Evolutionary conservation across 768 basidiomycete genomes (phyloP).

Genomic region (Trametes villosa): DNA sequence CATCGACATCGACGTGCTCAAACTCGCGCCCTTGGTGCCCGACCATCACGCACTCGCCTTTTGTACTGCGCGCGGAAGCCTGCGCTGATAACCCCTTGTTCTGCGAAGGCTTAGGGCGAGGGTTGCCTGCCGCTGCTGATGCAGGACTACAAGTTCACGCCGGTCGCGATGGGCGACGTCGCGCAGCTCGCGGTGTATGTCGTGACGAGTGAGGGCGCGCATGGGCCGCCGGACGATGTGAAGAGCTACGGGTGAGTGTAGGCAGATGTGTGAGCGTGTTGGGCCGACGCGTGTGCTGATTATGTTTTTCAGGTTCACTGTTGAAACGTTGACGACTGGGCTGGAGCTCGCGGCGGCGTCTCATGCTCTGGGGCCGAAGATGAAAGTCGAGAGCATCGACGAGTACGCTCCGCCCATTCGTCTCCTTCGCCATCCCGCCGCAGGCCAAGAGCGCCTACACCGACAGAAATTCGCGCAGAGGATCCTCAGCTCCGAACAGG

Average conservation of each 20-base stretch:
- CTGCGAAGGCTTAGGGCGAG: constrained; percentile 31
- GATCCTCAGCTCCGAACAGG: constrained; percentile 27
- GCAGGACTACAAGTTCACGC: constrained; percentile 33
- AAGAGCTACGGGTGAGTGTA: constrained; percentile 31
- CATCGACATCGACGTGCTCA: constrained; percentile 36
- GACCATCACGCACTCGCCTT: constrained; percentile 31
- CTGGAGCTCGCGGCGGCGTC: constrained; percentile 33
- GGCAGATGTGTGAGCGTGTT: background rate
- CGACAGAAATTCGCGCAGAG: constrained; percentile 20
- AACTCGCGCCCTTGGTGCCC: constrained; percentile 31
- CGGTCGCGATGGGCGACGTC: constrained; percentile 37
- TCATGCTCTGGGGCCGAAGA: constrained; percentile 28
- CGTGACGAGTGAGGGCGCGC: constrained; percentile 34
- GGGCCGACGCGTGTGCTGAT: background rate
- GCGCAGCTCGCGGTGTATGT: constrained; percentile 33
- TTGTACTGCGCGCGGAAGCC: constrained; percentile 36
- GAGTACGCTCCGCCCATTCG: constrained; percentile 20
- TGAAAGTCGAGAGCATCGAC: constrained; percentile 32
- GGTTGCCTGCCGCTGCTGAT: constrained; percentile 35
- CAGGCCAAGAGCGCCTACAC: background rate
- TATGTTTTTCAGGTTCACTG: constrained; percentile 1
- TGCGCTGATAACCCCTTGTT: constrained; percentile 38
- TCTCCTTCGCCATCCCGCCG: background rate
- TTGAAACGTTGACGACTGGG: constrained; percentile 28
- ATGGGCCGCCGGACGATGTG: constrained; percentile 35